Evolutionary conservation across 306 rosid species (phyloP).

Genomic region (Elaeagnus macrophylla): DNA sequence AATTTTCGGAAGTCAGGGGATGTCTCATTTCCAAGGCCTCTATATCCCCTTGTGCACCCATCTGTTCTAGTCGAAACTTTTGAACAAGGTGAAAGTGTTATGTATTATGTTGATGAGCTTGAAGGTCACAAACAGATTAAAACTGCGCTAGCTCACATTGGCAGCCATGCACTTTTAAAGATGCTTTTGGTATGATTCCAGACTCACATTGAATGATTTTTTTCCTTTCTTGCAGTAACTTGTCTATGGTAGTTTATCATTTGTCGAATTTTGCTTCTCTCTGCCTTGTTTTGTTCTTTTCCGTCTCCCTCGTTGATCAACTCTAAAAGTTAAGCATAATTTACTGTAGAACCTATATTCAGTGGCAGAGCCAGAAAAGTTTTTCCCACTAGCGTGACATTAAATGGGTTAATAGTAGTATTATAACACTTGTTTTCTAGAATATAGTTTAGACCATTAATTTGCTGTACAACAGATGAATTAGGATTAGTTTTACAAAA

Average conservation of each 20-base stretch:
- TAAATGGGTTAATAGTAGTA: too few species aligned
- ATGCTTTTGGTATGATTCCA: constrained; percentile 58
- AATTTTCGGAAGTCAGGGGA: constrained; percentile 63
- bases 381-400: too few species aligned
- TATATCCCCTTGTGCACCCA: constrained; percentile 75
- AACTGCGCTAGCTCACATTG: constrained; percentile 68
- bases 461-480: too few species aligned
- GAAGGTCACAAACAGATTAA: constrained; percentile 54
- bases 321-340: too few species aligned
- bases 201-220: background rate
- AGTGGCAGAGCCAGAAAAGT: too few species aligned
- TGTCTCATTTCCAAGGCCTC: constrained; percentile 70
- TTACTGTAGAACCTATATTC: too few species aligned
- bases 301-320: too few species aligned
- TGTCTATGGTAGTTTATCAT: background rate
- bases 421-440: too few species aligned
- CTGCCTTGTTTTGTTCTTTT: too few species aligned
- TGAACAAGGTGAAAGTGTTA: constrained; percentile 66
- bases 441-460: too few species aligned
- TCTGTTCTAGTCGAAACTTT: constrained; percentile 72
- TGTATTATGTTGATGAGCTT: constrained; percentile 52
- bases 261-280: too few species aligned
- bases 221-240: background rate
- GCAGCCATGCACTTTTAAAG: constrained; percentile 63
- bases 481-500: too few species aligned